A percentile compares a stretch with the other conserved stretches of the same genome.
phyloP scores from a whole-genome alignment of 1,284 basidiomycete genomes.

The Cerioporus squamosus region DNA sequence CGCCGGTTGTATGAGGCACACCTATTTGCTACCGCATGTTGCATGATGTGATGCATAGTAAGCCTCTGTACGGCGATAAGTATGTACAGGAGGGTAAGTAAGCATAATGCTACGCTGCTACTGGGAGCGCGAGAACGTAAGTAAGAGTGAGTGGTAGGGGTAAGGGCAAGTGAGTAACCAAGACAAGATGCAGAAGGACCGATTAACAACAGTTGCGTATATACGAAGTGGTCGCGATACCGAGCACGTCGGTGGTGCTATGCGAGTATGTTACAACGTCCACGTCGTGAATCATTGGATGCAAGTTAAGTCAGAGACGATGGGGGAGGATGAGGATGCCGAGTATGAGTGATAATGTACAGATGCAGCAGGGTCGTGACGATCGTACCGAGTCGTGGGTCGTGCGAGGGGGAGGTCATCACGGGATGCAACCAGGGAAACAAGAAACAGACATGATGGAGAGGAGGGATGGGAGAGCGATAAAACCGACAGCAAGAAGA shows the following conservation, averaged over 20 bases:
- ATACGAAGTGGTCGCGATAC: constrained; percentile 17
- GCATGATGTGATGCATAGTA: not conserved
- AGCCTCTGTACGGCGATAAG: not conserved
- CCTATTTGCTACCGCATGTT: too few species aligned
- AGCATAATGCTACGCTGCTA: not conserved
- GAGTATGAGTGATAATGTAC: constrained; percentile 20
- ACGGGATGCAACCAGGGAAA: constrained; percentile 14
- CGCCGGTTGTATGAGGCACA: too few species aligned
- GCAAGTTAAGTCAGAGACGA: constrained; percentile 1
- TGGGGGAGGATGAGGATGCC: constrained; percentile 4
- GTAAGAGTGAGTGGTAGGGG: not conserved
- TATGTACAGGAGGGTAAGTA: not conserved
- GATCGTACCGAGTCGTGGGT: constrained; percentile 20
- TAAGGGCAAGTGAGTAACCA: not conserved
- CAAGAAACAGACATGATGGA: not conserved
- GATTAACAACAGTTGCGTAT: constrained; percentile 17
- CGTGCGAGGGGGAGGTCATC: constrained; percentile 25
- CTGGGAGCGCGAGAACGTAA: not conserved
- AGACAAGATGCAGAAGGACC: constrained; percentile 7
- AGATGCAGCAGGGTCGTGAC: constrained; percentile 22
- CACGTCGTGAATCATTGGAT: constrained; percentile 14
- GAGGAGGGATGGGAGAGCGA: constrained; percentile 2
- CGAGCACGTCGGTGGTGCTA: constrained; percentile 10
- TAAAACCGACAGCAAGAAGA: constrained; percentile 11
- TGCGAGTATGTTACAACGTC: constrained; percentile 28